Percentiles rank a stretch among this genome's conserved stretches.
Evolutionary conservation across 345 rosid genomes (phyloP).

Genomic region (Corchorus capsularis): DNA sequence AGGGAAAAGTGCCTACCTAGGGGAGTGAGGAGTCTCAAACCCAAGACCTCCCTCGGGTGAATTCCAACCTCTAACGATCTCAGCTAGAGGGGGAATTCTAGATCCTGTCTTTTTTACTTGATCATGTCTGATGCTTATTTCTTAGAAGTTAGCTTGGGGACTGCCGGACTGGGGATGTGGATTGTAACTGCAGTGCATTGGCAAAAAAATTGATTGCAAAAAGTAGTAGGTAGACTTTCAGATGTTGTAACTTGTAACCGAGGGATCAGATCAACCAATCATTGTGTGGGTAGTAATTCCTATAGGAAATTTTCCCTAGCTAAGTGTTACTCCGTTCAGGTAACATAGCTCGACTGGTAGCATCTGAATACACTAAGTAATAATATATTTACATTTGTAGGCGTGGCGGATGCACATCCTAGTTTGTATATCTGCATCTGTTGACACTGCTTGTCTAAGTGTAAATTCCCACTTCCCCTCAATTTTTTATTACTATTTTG

Average conservation of each 20-base stretch:
- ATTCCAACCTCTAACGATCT: too few relatives aligned
- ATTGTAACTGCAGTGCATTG: not conserved
- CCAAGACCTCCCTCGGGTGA: too few relatives aligned
- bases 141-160: not conserved
- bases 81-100: too few relatives aligned
- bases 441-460: not conserved
- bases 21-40: too few relatives aligned
- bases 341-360: not conserved
- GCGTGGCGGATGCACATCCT: not conserved
- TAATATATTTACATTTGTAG: not conserved
- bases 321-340: not conserved
- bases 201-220: not conserved
- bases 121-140: not conserved
- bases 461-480: not conserved
- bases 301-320: not conserved
- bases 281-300: not conserved
- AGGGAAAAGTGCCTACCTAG: too few relatives aligned
- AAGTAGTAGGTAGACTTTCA: not conserved
- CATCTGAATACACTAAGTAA: not conserved
- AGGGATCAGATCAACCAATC: not conserved
- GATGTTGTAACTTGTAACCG: not conserved
- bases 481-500: not conserved
- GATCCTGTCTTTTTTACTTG: not conserved
- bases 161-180: not conserved
- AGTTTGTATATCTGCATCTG: not conserved